A percentile compares a stretch with the other conserved stretches of the same genome.
Evolutionary conservation across 495 filamentous ascomycete genomes (phyloP).

Genomic region (Melanomma pulvis-pyrius): DNA sequence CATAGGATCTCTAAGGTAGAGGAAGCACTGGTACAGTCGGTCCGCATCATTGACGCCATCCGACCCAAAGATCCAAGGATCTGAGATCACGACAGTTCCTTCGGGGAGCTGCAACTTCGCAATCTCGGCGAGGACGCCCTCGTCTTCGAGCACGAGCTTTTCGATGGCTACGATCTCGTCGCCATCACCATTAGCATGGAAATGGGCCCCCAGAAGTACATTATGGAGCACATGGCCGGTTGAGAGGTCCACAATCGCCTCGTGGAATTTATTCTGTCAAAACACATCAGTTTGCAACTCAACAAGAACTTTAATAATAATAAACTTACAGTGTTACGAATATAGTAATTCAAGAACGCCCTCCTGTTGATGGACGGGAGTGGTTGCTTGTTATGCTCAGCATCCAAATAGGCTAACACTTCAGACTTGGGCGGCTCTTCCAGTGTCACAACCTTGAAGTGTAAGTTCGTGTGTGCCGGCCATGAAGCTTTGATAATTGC

Average conservation of each 20-base stretch:
- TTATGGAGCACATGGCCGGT: constrained; percentile 59
- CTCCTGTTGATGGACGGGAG: constrained; percentile 54
- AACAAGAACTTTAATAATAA: neutral
- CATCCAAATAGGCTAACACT: constrained; percentile 57
- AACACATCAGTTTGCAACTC: neutral
- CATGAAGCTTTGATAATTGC: constrained; percentile 52
- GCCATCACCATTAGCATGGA: constrained; percentile 61
- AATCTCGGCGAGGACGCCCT: constrained; percentile 62
- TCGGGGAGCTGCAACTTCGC: constrained; percentile 66
- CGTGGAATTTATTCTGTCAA: constrained; percentile 65
- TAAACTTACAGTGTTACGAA: constrained; percentile 59
- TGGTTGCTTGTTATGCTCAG: constrained; percentile 43
- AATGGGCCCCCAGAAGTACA: constrained; percentile 57
- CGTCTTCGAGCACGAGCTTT: constrained; percentile 58
- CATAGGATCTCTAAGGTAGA: constrained; percentile 64
- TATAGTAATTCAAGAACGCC: constrained; percentile 64
- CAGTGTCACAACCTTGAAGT: constrained; percentile 69
- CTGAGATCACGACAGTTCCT: constrained; percentile 61
- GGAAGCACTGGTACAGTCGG: constrained; percentile 66
- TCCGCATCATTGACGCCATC: constrained; percentile 64
- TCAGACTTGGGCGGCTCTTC: constrained; percentile 66
- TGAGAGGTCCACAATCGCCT: constrained; percentile 63
- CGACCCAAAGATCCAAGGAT: constrained; percentile 75
- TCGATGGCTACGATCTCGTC: constrained; percentile 65
- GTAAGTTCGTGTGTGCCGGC: constrained; percentile 55